Percentiles rank a stretch among this genome's conserved stretches.
These are phyloP conservation scores for Coniochaeta sp. DNA, from an alignment of 2,329 filamentous ascomycete species.

Conservation along the genomic window DNA sequence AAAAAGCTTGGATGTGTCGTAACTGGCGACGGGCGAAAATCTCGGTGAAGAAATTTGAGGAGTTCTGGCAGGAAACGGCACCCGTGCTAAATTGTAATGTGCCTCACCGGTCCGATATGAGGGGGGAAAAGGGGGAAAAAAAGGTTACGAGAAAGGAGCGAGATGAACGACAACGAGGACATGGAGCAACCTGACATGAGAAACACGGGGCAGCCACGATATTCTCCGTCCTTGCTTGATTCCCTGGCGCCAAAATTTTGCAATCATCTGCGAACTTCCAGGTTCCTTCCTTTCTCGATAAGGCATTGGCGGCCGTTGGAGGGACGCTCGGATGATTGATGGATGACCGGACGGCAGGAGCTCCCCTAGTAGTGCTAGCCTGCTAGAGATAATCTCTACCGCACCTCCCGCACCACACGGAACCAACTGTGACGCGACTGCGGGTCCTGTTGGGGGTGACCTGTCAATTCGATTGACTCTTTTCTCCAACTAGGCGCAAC, in stretches of 20 bases:
- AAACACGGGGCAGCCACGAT: background rate
- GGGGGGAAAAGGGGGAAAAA: background rate
- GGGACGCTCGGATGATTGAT: background rate
- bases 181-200: background rate
- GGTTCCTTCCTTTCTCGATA: background rate
- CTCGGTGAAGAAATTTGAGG: conserved; percentile 1
- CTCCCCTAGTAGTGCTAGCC: background rate
- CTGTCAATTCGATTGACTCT: background rate
- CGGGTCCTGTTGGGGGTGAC: background rate
- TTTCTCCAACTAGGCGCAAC: background rate
- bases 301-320: background rate
- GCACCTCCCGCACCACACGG: too few relatives aligned
- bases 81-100: background rate
- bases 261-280: background rate
- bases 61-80: background rate
- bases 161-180: background rate
- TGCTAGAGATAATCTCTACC: background rate
- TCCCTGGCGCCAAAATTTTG: background rate
- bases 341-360: background rate
- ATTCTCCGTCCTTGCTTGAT: background rate
- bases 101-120: conserved; percentile 1
- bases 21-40: background rate
- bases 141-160: background rate
- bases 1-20: background rate
- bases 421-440: background rate